Evolutionary conservation across 2,329 filamentous ascomycete species (phyloP).

Genomic region (Apiospora phragmitis): DNA sequence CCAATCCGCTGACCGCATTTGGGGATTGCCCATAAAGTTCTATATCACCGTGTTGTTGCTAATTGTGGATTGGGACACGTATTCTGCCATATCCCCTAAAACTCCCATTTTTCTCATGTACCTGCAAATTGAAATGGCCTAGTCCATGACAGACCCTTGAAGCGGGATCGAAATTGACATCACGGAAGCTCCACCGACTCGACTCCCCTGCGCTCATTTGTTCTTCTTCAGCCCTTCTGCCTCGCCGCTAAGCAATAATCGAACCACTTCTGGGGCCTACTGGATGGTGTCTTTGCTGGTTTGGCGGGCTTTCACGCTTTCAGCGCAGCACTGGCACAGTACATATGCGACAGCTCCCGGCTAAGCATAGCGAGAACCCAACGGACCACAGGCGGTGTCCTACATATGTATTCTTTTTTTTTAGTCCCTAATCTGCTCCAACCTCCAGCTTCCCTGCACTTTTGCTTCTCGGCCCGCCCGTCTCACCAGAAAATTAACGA

Average conservation of each 20-base stretch:
- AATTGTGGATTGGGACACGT: slow-evolving; percentile 6
- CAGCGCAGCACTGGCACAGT: background rate
- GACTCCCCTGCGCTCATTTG: slow-evolving; percentile 2
- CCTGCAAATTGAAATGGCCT: slow-evolving; percentile 2
- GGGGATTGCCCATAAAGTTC: background rate
- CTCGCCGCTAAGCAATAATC: slow-evolving; percentile 5
- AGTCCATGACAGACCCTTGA: slow-evolving; percentile 1
- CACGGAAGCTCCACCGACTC: background rate
- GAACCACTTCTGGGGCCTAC: background rate
- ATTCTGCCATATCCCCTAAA: background rate
- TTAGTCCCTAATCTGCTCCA: background rate
- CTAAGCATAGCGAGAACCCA: background rate
- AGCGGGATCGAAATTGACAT: slow-evolving; percentile 8
- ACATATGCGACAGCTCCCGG: background rate
- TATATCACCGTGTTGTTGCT: background rate
- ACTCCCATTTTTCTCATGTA: slow-evolving; percentile 3
- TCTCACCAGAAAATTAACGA: slow-evolving; percentile 8
- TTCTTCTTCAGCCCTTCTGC: background rate
- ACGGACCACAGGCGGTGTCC: slow-evolving; percentile 6
- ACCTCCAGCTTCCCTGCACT: slow-evolving; percentile 1
- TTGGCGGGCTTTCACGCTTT: background rate
- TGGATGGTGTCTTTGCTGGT: background rate
- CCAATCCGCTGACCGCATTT: slow-evolving; percentile 3
- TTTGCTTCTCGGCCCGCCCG: slow-evolving; percentile 5
- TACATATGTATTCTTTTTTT: background rate